Evolutionary conservation across 2,329 filamentous ascomycete genomes (phyloP).

Genomic region (Talaromyces sp.): DNA sequence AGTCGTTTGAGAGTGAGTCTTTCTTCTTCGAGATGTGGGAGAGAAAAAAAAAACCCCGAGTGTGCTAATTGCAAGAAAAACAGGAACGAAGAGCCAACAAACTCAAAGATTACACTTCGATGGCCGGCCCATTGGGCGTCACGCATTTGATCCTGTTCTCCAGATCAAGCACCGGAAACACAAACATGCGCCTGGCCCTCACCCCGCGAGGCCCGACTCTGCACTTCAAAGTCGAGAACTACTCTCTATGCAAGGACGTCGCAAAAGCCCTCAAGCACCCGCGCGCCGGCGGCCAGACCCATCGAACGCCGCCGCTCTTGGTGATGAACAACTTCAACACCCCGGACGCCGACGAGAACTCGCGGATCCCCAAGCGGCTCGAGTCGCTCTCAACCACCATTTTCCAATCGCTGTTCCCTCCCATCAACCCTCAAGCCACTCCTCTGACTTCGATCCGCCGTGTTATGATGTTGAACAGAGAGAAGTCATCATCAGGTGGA

Average conservation of each 20-base stretch:
- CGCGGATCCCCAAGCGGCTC: slow-evolving; percentile 83
- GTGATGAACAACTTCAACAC: slow-evolving; percentile 98
- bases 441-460: slow-evolving; percentile 88
- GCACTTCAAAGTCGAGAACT: slow-evolving; percentile 90
- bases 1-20: slow-evolving; percentile 64
- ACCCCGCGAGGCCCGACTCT: slow-evolving; percentile 88
- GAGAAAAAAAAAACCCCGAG: neutral
- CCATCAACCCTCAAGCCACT: slow-evolving; percentile 86
- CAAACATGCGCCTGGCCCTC: slow-evolving; percentile 80
- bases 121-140: slow-evolving; percentile 91
- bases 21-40: neutral
- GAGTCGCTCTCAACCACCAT: slow-evolving; percentile 88
- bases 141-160: slow-evolving; percentile 92
- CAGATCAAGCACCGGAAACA: slow-evolving; percentile 81
- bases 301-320: slow-evolving; percentile 76
- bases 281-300: slow-evolving; percentile 77
- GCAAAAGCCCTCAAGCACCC: slow-evolving; percentile 78
- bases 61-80: neutral
- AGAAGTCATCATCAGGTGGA: slow-evolving; percentile 40
- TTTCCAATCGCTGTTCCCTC: slow-evolving; percentile 93
- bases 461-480: slow-evolving; percentile 84
- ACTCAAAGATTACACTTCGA: slow-evolving; percentile 85
- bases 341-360: slow-evolving; percentile 50
- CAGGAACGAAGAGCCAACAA: slow-evolving; percentile 80
- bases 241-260: slow-evolving; percentile 89